Percentiles rank a stretch among this genome's conserved stretches.
phyloP scores from a whole-genome alignment of 257 asterid species.

The Lycium ferocissimum region DNA sequence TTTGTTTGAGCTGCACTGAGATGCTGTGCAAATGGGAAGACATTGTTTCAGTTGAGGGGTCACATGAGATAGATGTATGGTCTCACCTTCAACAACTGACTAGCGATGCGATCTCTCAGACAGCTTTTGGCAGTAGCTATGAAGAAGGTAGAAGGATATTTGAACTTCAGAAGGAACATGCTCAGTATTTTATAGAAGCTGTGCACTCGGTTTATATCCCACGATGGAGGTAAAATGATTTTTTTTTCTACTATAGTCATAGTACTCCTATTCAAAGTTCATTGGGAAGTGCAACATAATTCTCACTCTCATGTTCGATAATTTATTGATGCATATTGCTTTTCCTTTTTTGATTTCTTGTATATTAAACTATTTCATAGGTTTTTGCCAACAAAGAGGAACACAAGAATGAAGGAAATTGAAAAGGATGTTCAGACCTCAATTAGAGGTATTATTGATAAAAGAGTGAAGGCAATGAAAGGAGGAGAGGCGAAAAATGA shows the following conservation, averaged over 20 bases:
- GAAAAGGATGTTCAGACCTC: slow-evolving; percentile 30
- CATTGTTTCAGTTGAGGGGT: not conserved
- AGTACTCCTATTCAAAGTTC: not conserved
- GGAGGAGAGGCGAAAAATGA: slow-evolving; percentile 11
- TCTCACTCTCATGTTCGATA: not conserved
- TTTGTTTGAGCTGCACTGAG: slow-evolving; percentile 42
- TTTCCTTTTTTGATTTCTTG: not conserved
- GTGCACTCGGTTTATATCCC: slow-evolving; percentile 25
- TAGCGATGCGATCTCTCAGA: slow-evolving; percentile 52
- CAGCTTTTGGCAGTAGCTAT: slow-evolving; percentile 60
- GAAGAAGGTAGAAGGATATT: slow-evolving; percentile 57
- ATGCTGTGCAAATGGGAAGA: slow-evolving; percentile 36
- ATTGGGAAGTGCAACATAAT: not conserved
- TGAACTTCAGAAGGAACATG: slow-evolving; percentile 43
- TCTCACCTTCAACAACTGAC: slow-evolving; percentile 44
- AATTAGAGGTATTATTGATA: slow-evolving; percentile 42
- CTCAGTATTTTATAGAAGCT: not conserved
- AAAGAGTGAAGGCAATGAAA: slow-evolving; percentile 41
- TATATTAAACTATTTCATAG: not conserved
- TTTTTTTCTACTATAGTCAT: no score
- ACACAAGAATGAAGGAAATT: slow-evolving; percentile 36
- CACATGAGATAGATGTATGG: slow-evolving; percentile 42
- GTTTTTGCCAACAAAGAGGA: slow-evolving; percentile 54
- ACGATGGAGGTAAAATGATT: slow-evolving; percentile 33
- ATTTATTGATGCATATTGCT: not conserved